Percentiles rank a stretch among this genome's conserved stretches.
These are phyloP conservation scores for Carex scoparia DNA, from an alignment of 176 grass and related monocot genomes.

Conservation along the genomic window DNA sequence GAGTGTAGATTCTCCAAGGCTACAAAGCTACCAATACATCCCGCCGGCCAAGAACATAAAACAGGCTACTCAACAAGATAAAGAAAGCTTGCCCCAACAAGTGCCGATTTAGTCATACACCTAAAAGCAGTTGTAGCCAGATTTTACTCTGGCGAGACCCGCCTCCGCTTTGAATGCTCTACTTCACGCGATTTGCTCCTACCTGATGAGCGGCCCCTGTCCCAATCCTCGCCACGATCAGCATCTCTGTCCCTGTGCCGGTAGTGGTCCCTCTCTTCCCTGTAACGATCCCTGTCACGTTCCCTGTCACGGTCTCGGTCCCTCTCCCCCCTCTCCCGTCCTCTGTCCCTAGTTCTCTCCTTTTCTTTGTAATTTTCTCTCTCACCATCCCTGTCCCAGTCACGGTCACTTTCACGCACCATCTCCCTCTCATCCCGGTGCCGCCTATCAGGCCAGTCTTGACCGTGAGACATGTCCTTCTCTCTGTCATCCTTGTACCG, in stretches of 20 bases:
- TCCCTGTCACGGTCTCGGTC: conserved; percentile 59
- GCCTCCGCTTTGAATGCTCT: conserved; percentile 66
- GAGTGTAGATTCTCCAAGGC: conserved; percentile 43
- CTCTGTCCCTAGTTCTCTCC: conserved; percentile 50
- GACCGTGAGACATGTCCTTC: conserved; percentile 49
- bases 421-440: conserved; percentile 59
- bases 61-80: conserved; percentile 17
- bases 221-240: conserved; percentile 63
- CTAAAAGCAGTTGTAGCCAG: conserved; percentile 4
- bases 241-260: conserved; percentile 55
- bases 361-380: conserved; percentile 34
- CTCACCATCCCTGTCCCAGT: conserved; percentile 50
- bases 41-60: conserved; percentile 29
- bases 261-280: conserved; percentile 72
- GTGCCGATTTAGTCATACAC: conserved; percentile 26
- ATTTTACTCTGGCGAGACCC: conserved; percentile 51
- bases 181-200: conserved; percentile 64
- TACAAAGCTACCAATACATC: conserved; percentile 37
- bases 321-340: conserved; percentile 53
- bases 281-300: conserved; percentile 51
- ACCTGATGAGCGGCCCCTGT: conserved; percentile 60
- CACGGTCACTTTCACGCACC: conserved; percentile 50
- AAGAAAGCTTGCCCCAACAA: conserved; percentile 32
- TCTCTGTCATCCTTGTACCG: conserved; percentile 70
- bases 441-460: conserved; percentile 54